phyloP scores from a whole-genome alignment of 2,329 filamentous ascomycete genomes.

The Sarocladiaceae sp. region DNA sequence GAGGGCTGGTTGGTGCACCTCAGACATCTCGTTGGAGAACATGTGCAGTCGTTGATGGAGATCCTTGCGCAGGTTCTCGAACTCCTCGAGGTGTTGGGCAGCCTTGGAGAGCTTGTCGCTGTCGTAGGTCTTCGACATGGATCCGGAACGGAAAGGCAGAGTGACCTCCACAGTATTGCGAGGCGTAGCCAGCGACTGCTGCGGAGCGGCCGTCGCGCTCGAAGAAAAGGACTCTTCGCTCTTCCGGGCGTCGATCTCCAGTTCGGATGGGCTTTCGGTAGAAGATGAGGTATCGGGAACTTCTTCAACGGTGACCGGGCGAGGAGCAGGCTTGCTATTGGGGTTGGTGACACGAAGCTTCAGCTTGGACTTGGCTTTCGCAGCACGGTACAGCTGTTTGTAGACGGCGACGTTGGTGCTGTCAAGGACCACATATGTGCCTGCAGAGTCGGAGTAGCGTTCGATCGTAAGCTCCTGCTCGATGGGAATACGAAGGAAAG shows the following conservation, averaged over 20 bases:
- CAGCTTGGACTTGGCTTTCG: slow-evolving; percentile 97
- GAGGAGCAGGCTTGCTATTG: slow-evolving; percentile 20
- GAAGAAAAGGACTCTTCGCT: not conserved
- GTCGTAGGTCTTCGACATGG: slow-evolving; percentile 23
- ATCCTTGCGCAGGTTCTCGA: slow-evolving; percentile 19
- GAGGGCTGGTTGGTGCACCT: not conserved
- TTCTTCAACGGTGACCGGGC: slow-evolving; percentile 48
- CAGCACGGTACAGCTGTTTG: slow-evolving; percentile 94
- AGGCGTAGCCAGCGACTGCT: slow-evolving; percentile 10
- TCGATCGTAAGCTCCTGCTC: slow-evolving; percentile 60
- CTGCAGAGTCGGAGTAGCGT: slow-evolving; percentile 92
- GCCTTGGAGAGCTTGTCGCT: slow-evolving; percentile 21
- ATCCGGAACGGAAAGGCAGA: slow-evolving; percentile 19
- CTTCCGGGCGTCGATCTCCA: slow-evolving; percentile 12
- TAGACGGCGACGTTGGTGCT: slow-evolving; percentile 76
- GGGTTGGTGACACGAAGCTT: slow-evolving; percentile 63
- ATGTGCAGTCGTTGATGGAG: not conserved
- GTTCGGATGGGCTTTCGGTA: slow-evolving; percentile 8
- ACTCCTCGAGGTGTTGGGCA: slow-evolving; percentile 18
- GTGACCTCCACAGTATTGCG: slow-evolving; percentile 16
- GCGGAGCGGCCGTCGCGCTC: not conserved
- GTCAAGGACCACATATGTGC: slow-evolving; percentile 75
- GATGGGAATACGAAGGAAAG: slow-evolving; percentile 28
- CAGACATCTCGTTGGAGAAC: not conserved
- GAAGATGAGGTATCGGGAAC: slow-evolving; percentile 31